Evolutionary conservation across 768 basidiomycete species (phyloP), one percentile per base, ranked within the genome.

Genomic region (Scleroderma bovista): DNA sequence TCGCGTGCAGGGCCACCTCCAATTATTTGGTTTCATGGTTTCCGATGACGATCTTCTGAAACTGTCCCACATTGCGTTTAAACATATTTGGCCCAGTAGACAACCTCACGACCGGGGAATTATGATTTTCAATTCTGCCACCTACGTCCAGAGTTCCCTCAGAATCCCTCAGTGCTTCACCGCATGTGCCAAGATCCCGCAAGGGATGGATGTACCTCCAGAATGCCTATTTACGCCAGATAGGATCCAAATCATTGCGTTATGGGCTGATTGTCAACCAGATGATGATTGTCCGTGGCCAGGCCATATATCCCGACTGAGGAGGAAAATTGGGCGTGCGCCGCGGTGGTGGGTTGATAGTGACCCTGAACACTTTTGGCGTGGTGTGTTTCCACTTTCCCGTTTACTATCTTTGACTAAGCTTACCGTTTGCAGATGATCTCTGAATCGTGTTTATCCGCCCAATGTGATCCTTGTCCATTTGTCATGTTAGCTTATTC

Each of bases 261-360:
- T 40, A 9, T 29, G 24, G 46, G 39, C 17, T 16, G 46, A 47
- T 40, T 1, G 2, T 8, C 15, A 39, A 16, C 7, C 6, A 17
- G 46, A 40, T 29, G 37, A 47, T 2, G 11, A 39, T n/a, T 47
- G 46, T 13, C 37, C 37, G 13, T 38, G 17, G 3, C 46, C 37
- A n/a, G 24, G 34, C 5, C 37, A 47, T 26, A 20, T 38, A 29
- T 39, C 24, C 31, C 17, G 17, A 24, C 22, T 40, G 24, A 39
- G 39, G 46, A 37, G n/a, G 46, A 39, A 29, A 6, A 39, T 47
- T 17, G 11, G 20, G 9, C 46, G 36, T 17, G 12, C 32, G 20
- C 46, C 37, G 15, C 22, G 46, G 39, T 47, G 37, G 24, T 47
- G 46, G 37, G 46, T 47, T 3, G 46, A 47, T 39, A 16, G 23